Evolutionary conservation across 441 rosid species (phyloP).

Genomic region (Brassica balearica): DNA sequence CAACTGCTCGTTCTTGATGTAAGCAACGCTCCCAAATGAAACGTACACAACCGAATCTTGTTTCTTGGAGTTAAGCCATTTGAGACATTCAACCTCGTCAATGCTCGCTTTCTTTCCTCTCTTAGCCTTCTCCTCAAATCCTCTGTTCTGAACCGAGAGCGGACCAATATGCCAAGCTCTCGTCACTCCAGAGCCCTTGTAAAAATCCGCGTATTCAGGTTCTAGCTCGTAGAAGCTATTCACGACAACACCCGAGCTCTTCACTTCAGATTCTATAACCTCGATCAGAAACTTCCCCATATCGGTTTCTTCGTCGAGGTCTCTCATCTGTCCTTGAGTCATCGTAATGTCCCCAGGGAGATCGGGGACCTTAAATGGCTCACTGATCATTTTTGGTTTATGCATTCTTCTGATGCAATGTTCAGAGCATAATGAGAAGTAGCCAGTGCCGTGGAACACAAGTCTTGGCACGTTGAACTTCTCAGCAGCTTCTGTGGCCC

Average conservation of each 20-base stretch:
- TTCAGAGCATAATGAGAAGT: not conserved
- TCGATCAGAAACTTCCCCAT: not conserved
- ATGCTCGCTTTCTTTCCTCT: not conserved
- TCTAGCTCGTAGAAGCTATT: not conserved
- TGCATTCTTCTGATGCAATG: not conserved
- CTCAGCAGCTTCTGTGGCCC: not conserved
- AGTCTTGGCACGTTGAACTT: not conserved
- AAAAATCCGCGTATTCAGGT: not conserved
- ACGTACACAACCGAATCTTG: not conserved
- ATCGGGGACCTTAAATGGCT: not conserved
- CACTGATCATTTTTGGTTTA: not conserved
- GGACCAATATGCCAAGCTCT: slow-evolving; percentile 1
- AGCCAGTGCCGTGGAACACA: slow-evolving; percentile 2
- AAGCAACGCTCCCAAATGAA: not conserved
- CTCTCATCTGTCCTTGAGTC: not conserved
- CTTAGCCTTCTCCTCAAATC: not conserved
- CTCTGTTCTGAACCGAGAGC: not conserved
- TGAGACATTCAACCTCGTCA: not conserved
- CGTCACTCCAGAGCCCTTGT: not conserved
- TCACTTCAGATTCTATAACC: not conserved
- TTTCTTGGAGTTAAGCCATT: not conserved
- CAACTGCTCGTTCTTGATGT: not conserved
- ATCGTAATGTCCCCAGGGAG: not conserved
- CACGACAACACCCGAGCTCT: not conserved
- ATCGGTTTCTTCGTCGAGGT: not conserved